phyloP scores from a whole-genome alignment of 371 early-diverging fungal genomes.

The Dichotomocladium elegans region DNA sequence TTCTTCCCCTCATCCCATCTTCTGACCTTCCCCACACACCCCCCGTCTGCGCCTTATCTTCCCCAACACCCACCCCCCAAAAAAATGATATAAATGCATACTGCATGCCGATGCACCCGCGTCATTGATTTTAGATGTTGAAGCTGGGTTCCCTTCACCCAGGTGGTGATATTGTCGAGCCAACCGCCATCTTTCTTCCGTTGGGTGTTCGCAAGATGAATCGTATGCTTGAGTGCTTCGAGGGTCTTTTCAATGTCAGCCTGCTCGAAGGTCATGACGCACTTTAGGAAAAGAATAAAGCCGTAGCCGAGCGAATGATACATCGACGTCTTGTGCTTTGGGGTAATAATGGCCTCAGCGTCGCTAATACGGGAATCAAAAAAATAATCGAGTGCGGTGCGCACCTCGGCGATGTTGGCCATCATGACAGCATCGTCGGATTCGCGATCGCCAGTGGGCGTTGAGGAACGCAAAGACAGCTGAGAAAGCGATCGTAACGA shows the following conservation, averaged over 20 bases:
- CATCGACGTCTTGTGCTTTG: constrained; percentile 45
- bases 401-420: constrained; percentile 30
- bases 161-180: constrained; percentile 31
- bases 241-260: constrained; percentile 57
- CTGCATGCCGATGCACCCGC: constrained; percentile 63
- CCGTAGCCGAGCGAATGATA: constrained; percentile 68
- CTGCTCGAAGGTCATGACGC: constrained; percentile 72
- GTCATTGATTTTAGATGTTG: constrained; percentile 59
- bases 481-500: constrained; percentile 16
- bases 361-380: constrained; percentile 61
- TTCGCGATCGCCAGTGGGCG: neutral
- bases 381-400: constrained; percentile 59
- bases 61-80: neutral
- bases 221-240: constrained; percentile 53
- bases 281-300: constrained; percentile 59
- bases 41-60: neutral
- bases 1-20: neutral
- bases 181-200: constrained; percentile 47
- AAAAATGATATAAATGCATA: constrained; percentile 13
- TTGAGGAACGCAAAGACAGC: constrained; percentile 2
- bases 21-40: neutral
- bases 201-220: constrained; percentile 44
- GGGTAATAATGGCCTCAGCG: constrained; percentile 54
- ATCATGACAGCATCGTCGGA: constrained; percentile 3
- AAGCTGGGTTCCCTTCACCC: constrained; percentile 33